Evolutionary conservation across 1,284 basidiomycete genomes (phyloP).

Genomic region (Somion occarium): DNA sequence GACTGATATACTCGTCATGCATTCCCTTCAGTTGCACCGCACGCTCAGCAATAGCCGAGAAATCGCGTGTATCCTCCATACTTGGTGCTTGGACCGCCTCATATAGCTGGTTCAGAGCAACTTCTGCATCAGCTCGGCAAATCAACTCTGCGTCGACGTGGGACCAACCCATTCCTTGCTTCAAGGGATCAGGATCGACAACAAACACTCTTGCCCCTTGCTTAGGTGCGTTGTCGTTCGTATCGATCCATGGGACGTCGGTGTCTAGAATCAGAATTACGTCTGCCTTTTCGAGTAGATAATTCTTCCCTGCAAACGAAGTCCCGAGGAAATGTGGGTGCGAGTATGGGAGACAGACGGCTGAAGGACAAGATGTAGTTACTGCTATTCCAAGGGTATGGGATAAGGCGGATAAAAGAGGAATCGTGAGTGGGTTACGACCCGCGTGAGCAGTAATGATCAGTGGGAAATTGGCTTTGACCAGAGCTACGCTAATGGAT

Average conservation of each 20-base stretch:
- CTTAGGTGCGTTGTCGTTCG: constrained; percentile 37
- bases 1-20: constrained; percentile 24
- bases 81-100: constrained; percentile 11
- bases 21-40: constrained; percentile 12
- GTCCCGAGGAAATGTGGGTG: constrained; percentile 51
- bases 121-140: constrained; percentile 49
- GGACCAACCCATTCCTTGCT: constrained; percentile 46
- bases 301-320: constrained; percentile 41
- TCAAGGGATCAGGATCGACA: constrained; percentile 62
- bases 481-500: constrained; percentile 44
- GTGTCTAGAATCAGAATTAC: constrained; percentile 59
- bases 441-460: constrained; percentile 64
- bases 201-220: constrained; percentile 49
- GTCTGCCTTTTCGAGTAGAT: constrained; percentile 50
- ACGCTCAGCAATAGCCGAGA: constrained; percentile 8
- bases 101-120: constrained; percentile 48
- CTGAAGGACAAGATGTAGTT: constrained; percentile 44
- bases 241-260: constrained; percentile 63
- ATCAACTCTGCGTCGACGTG: constrained; percentile 54
- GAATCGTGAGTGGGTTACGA: constrained; percentile 46
- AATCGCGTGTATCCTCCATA: constrained; percentile 8
- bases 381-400: constrained; percentile 51
- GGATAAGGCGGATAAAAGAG: constrained; percentile 44
- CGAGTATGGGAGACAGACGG: constrained; percentile 51
- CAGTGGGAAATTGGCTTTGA: constrained; percentile 48